Base-by-base conservation (phyloP, 2,329 filamentous ascomycete genomes). In the Onygenales sp. region DNA sequence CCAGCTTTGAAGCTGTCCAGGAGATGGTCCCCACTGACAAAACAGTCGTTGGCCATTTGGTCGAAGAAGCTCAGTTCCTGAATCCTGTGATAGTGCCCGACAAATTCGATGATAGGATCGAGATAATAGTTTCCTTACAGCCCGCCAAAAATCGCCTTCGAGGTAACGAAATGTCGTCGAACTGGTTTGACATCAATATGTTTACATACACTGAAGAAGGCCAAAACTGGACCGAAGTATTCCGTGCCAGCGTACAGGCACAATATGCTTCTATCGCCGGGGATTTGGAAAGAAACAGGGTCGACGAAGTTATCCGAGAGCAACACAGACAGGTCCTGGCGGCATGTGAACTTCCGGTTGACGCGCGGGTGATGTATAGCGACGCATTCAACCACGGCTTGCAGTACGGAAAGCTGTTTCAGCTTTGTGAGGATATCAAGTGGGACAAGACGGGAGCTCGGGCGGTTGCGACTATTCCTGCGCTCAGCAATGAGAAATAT, bases 1-100 rank as follows among this genome's bases (percentile, higher is more conserved):
- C 68, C 59, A 65, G 61, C 1, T 46, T 70, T 4, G 67, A 71
- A 59, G 69, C 65, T 8, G 59, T 56, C 8, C 50, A 52, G 2
- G 61, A 68, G 49, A 39, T 55, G 44, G 44, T 53, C 10, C 51
- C 53, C 7, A 43, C 52, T 1, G n/a, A 13, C 6, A 38, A 38
- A 8, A 27, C 13, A 6, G 44, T 66, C 7, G 52, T 57, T 1
- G 64, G 67, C 1, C 70, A 62, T 49, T 56, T 52, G 13, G 53
- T 69, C 27, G 64, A 66, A 57, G 59, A 66, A 9, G 65, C 66
- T 2, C 42, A 61, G 1, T 68, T 72, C 50, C 43, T 64, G 41
- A 66, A 56, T 14, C 64, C 68, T 5, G 39, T 51, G 35, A 11
- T 51, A 31, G 32, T 48, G 14, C 45, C 45, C 10, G 45, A 48